Base-by-base conservation (phyloP, 73 alveolate genomes). In the Paramecium primaurelia region DNA sequence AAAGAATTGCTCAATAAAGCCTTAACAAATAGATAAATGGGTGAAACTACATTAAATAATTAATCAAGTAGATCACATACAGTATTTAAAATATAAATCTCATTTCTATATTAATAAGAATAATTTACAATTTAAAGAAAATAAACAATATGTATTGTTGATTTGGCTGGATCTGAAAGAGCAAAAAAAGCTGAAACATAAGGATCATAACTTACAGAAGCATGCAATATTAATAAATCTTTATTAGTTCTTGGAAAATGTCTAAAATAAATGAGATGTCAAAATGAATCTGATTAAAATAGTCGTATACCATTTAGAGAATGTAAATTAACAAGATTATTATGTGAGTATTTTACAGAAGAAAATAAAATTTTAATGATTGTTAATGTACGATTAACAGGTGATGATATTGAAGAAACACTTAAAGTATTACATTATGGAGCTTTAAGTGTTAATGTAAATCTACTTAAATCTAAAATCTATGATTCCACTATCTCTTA, bases 31-130 rank as follows among this genome's bases (percentile, higher is more conserved):
- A 95, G 94, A 68, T 94, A 92, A 6, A 95, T 94, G 77, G 80
- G 95, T 2, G 58, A 92, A 25, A 95, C 96, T 14, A 88, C 83
- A 58, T 92, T 93, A 80, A 95, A 95, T 83, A 92, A 86, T 77
- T 59, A 92, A 86, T 93, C 97, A 34, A 92, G 96, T 44, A 92
- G 98, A 84, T 95, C 98, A 2, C 96, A 95, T 92, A 86, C 97
- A 10, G 88, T 93, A 22, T 95, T 93, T 85, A 95, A 93, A 92
- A 83, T 95, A 45, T 71, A 77, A 77, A 68, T 73, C 87, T 36
- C 86, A 93, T 42, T 83, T 95, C 59, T 90, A 91, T 30, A 93
- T 95, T 4, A 95, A 93, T 28, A 97, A 94, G 88, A 69, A 93
- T 44, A 97, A 97, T 7, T 96, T 97, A 64, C 84, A 28, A 64